Base-by-base conservation (phyloP, 2,329 filamentous ascomycete species). In the Hypocrella siamensis region DNA sequence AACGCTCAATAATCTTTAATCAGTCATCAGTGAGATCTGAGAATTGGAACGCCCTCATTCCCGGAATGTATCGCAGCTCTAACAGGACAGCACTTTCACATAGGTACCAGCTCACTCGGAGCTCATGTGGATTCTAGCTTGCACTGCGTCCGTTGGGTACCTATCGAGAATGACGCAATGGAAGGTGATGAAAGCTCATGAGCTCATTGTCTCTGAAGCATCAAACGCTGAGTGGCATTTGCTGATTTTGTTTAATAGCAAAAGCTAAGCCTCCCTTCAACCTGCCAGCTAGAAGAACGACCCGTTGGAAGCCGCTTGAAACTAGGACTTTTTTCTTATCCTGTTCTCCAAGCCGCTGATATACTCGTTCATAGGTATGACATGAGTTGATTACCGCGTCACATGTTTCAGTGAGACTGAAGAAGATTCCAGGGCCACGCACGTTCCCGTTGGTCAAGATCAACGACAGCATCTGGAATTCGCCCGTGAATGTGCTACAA, bases 141-240 rank as follows among this genome's bases (percentile, higher is more conserved):
- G 86, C 42, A 80, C 81, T 32, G 82, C 90, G 17, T 88, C 82
- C 5, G 85, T 90, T 54, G 90, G 90, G 25, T 93, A 93, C 56
- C 61, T 98, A n/a, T 79, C 79, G 8, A 69, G 90, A n/a, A 98
- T 98, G 90, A 96, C 90, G 18, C 90, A 96, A 55, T 98, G 90
- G 86, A 98, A 98, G 75, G 84, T 83, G 36, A 31, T 15, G 10
- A 16, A 17, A 14, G 3, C 10, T 14, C 17, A 10, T 6, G 25
- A 34, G 14, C 17, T n/a, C 11, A 19, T 35, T 5, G 11, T n/a
- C 12, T 17, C 16, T 9, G 10, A 28, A 17, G 25, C 8, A 24
- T 24, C 21, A 24, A 12, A 5, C 9, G 25, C 25, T 26, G 5
- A 26, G 25, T 24, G 9, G 4, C n/a, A n/a, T n/a, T n/a, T n/a